phyloP scores from a whole-genome alignment of 345 rosid species.

The Citrus australasica region DNA sequence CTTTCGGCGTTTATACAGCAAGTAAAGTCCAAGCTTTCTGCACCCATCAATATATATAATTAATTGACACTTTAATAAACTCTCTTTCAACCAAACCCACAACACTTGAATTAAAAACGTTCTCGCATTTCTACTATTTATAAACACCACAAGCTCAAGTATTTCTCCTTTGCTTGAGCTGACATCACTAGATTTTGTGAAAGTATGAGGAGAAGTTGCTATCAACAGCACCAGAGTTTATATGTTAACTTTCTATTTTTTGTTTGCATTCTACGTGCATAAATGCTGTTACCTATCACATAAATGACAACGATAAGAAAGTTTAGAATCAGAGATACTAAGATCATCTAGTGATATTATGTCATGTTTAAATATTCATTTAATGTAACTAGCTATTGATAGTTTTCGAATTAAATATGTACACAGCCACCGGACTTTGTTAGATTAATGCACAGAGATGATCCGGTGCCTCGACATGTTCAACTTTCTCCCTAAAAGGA shows the following conservation, averaged over 20 bases:
- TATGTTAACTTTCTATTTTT: no score
- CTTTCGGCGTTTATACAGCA: slow-evolving; percentile 20
- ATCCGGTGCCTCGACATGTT: background rate
- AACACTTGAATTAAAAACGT: background rate
- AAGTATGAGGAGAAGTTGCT: background rate
- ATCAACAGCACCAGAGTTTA: background rate
- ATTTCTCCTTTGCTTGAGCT: background rate
- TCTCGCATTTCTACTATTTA: background rate
- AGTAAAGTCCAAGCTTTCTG: slow-evolving; percentile 1
- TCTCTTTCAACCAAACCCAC: background rate
- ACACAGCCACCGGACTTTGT: no score
- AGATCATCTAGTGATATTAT: no score
- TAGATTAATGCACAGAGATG: background rate
- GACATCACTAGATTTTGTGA: background rate
- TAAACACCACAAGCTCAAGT: background rate
- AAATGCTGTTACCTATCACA: background rate
- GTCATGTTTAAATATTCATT: no score
- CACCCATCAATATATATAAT: background rate
- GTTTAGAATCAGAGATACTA: no score
- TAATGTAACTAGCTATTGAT: no score
- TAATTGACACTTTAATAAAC: slow-evolving; percentile 11
- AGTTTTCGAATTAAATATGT: no score
- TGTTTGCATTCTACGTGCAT: background rate
- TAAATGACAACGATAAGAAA: background rate
- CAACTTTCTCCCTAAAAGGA: background rate